Conservation (phyloP, 768 basidiomycete genomes). For the Hortiboletus campestris region DNA sequence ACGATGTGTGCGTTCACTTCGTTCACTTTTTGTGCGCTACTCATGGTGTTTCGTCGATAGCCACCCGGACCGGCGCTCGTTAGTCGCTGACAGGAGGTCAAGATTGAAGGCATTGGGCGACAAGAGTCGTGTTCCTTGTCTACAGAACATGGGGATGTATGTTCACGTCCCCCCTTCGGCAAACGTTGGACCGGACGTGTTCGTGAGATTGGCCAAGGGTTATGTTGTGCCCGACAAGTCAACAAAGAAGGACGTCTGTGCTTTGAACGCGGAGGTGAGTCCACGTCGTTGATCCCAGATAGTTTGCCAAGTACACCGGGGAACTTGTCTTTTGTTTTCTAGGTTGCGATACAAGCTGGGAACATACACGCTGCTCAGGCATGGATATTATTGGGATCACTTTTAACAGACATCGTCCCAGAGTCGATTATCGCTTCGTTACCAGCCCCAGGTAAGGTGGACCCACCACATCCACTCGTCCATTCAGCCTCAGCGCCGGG, state of each 20-base stretch:
- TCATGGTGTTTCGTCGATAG: constrained; percentile 27
- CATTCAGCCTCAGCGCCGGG: constrained; percentile 46
- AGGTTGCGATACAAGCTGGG: constrained; percentile 62
- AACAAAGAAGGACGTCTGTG: constrained; percentile 49
- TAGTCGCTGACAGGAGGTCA: constrained; percentile 29
- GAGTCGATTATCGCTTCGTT: constrained; percentile 28
- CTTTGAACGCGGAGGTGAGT: constrained; percentile 56
- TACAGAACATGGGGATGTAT: constrained; percentile 60
- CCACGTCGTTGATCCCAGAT: background rate
- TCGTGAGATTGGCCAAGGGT: constrained; percentile 59
- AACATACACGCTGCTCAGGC: constrained; percentile 56
- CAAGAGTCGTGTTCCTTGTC: constrained; percentile 42
- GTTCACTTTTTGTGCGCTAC: background rate
- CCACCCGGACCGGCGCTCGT: constrained; percentile 31
- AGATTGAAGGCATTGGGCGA: constrained; percentile 63
- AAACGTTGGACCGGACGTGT: constrained; percentile 37
- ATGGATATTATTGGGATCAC: constrained; percentile 64
- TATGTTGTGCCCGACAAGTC: constrained; percentile 48
- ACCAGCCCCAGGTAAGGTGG: constrained; percentile 16
- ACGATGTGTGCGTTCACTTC: constrained; percentile 61
- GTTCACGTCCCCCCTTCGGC: constrained; percentile 11
- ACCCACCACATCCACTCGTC: constrained; percentile 28
- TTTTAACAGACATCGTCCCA: constrained; percentile 51
- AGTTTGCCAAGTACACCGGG: background rate
- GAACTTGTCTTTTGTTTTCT: background rate